A percentile compares a stretch with the other conserved stretches of the same genome.
phyloP scores from a whole-genome alignment of 108 stramenopile genomes.

The Schizochytrium sp. region DNA sequence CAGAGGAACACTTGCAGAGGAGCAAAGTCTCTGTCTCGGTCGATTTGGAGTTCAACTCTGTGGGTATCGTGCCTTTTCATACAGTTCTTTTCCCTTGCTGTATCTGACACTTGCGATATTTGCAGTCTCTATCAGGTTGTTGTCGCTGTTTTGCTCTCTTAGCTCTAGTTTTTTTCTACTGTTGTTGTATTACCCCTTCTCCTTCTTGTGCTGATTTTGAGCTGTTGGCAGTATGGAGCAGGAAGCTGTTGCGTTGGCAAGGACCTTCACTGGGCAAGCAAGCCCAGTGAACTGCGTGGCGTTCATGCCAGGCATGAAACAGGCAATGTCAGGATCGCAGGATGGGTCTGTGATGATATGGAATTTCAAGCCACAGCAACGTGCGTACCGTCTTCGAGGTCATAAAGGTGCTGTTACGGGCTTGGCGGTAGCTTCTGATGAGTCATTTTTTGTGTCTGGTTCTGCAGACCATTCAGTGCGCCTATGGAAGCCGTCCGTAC shows the following conservation, averaged over 20 bases:
- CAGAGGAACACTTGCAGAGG: no score
- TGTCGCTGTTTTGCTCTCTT: background rate
- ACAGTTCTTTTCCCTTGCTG: no score
- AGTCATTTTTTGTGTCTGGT: slow-evolving; percentile 70
- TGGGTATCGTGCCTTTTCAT: no score
- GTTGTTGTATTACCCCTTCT: no score
- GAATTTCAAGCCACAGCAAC: slow-evolving; percentile 70
- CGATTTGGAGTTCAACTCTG: no score
- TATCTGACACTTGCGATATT: background rate
- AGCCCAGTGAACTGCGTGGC: slow-evolving; percentile 68
- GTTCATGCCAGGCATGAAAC: slow-evolving; percentile 71
- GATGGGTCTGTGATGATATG: slow-evolving; percentile 78
- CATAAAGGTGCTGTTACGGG: slow-evolving; percentile 69
- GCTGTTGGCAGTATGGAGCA: background rate
- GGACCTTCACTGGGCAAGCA: slow-evolving; percentile 69
- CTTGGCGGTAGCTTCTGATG: slow-evolving; percentile 69
- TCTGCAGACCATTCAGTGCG: slow-evolving; percentile 76
- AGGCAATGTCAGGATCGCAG: slow-evolving; percentile 72
- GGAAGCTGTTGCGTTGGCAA: slow-evolving; percentile 35
- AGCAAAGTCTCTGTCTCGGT: no score
- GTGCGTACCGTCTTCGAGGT: slow-evolving; percentile 74
- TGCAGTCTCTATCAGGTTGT: background rate
- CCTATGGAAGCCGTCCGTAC: slow-evolving; percentile 76
- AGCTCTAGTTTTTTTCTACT: background rate
- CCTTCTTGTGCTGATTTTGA: no score